A percentile compares a stretch with the other conserved stretches of the same genome.
Evolutionary conservation across 192 early-diverging fungal genomes (phyloP).

Genomic region (Coemansia sp.): DNA sequence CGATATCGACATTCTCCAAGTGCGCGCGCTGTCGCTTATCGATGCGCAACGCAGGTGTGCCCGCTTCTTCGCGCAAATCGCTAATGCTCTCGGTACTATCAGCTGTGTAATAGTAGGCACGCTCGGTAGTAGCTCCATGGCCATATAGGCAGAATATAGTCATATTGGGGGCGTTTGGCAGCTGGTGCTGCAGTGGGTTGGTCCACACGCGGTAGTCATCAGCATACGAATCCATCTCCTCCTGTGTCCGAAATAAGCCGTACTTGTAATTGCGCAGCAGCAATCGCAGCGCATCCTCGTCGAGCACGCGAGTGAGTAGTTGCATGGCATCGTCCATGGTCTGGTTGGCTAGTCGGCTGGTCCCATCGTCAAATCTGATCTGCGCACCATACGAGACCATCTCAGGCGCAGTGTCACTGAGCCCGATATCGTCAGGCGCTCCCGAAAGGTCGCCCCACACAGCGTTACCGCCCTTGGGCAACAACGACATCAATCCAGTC

Average conservation of each 20-base stretch:
- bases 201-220: slow-evolving; percentile 69
- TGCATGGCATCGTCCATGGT: slow-evolving; percentile 53
- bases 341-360: slow-evolving; percentile 24
- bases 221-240: slow-evolving; percentile 58
- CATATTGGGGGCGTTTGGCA: slow-evolving; percentile 70
- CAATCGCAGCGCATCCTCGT: slow-evolving; percentile 51
- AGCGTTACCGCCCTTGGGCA: slow-evolving; percentile 79
- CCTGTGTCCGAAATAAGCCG: slow-evolving; percentile 59
- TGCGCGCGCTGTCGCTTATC: slow-evolving; percentile 30
- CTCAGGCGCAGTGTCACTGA: neutral
- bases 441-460: slow-evolving; percentile 69
- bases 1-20: slow-evolving; percentile 55
- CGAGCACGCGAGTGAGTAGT: slow-evolving; percentile 57
- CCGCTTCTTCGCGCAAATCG: slow-evolving; percentile 21
- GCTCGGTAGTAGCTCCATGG: slow-evolving; percentile 72
- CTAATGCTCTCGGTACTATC: slow-evolving; percentile 9
- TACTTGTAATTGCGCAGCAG: slow-evolving; percentile 64
- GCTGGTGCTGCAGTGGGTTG: slow-evolving; percentile 73
- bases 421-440: slow-evolving; percentile 71
- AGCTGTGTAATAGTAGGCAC: slow-evolving; percentile 76
- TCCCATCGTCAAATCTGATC: slow-evolving; percentile 50
- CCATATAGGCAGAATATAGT: slow-evolving; percentile 86
- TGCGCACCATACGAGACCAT: slow-evolving; percentile 56
- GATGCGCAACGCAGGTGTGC: slow-evolving; percentile 29
- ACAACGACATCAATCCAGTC: slow-evolving; percentile 72